phyloP scores from a whole-genome alignment of 1,284 basidiomycete genomes.

The Cryptococcus sp. region DNA sequence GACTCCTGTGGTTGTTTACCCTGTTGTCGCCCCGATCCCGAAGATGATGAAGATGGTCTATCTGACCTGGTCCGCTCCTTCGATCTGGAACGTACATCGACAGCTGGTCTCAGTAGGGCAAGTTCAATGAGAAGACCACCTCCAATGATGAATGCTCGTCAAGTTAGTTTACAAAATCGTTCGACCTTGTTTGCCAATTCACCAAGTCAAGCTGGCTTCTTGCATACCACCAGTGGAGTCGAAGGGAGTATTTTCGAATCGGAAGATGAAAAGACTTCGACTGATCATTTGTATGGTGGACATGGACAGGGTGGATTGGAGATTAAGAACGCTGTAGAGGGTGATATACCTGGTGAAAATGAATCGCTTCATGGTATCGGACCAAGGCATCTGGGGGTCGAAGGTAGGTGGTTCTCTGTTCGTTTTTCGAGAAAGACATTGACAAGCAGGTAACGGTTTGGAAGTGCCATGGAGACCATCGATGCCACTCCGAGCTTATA shows the following conservation, averaged over 20 bases:
- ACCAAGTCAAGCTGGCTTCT: conserved; percentile 13
- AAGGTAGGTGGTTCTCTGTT: conserved; percentile 16
- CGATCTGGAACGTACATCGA: conserved; percentile 5
- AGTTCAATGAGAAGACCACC: conserved; percentile 1
- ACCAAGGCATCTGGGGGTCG: conserved; percentile 20
- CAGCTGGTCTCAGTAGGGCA: conserved; percentile 2
- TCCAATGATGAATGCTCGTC: neutral
- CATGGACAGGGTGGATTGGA: conserved; percentile 23
- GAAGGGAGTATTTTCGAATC: neutral
- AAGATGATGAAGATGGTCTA: conserved; percentile 25
- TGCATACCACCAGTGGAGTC: conserved; percentile 13
- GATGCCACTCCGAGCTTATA: neutral
- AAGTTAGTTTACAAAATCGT: conserved; percentile 5
- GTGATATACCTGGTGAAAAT: conserved; percentile 12
- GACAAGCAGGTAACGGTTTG: neutral
- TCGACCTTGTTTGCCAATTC: conserved; percentile 14
- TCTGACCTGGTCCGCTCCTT: conserved; percentile 22
- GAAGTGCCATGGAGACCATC: neutral
- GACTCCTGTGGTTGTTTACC: neutral
- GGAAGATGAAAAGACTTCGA: neutral
- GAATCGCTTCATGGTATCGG: conserved; percentile 4
- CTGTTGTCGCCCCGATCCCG: neutral
- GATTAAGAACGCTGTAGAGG: conserved; percentile 21
- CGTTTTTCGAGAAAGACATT: neutral
- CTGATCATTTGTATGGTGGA: conserved; percentile 17